Percentiles rank a stretch among this genome's conserved stretches.
Evolutionary conservation across 1,284 basidiomycete genomes (phyloP).

Genomic region (Pyrrhoderma lamaoense): DNA sequence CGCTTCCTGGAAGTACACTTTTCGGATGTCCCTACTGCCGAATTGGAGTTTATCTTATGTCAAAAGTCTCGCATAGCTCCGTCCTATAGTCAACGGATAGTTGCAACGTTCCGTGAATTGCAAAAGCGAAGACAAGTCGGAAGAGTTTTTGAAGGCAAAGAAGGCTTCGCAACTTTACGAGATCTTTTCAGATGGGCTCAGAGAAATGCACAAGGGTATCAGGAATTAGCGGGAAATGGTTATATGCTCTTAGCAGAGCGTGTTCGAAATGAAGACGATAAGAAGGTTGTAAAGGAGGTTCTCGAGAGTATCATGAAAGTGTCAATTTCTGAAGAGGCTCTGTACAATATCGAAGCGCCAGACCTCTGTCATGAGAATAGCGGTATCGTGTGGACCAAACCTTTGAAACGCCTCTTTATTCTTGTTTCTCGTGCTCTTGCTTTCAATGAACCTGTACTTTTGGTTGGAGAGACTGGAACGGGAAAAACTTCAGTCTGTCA

Average conservation of each 20-base stretch:
- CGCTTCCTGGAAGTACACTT: constrained; percentile 99
- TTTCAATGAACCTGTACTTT: constrained; percentile 90
- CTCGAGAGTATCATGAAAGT: constrained; percentile 91
- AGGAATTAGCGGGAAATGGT: constrained; percentile 92
- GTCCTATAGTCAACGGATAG: constrained; percentile 87
- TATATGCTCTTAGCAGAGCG: constrained; percentile 98
- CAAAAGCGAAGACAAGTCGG: constrained; percentile 87
- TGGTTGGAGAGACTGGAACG: constrained; percentile 98
- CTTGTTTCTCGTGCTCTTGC: constrained; percentile 78
- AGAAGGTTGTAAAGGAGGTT: constrained; percentile 83
- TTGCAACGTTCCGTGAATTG: constrained; percentile 88
- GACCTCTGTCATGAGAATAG: constrained; percentile 47
- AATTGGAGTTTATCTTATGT: constrained; percentile 89
- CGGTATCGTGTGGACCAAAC: constrained; percentile 81
- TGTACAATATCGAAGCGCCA: constrained; percentile 65
- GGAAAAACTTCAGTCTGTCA: constrained; percentile 99
- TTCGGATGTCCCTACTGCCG: constrained; percentile 90
- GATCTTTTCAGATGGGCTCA: constrained; percentile 98
- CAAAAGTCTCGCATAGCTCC: constrained; percentile 87
- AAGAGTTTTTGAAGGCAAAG: constrained; percentile 95
- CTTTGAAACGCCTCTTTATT: constrained; percentile 87
- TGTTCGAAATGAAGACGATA: constrained; percentile 80
- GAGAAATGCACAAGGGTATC: constrained; percentile 81
- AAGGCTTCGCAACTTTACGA: constrained; percentile 93
- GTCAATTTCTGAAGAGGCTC: constrained; percentile 59